Percentiles rank a stretch among this genome's conserved stretches.
Conservation (phyloP, 2,329 filamentous ascomycete genomes). For the Didymella exigua region DNA sequence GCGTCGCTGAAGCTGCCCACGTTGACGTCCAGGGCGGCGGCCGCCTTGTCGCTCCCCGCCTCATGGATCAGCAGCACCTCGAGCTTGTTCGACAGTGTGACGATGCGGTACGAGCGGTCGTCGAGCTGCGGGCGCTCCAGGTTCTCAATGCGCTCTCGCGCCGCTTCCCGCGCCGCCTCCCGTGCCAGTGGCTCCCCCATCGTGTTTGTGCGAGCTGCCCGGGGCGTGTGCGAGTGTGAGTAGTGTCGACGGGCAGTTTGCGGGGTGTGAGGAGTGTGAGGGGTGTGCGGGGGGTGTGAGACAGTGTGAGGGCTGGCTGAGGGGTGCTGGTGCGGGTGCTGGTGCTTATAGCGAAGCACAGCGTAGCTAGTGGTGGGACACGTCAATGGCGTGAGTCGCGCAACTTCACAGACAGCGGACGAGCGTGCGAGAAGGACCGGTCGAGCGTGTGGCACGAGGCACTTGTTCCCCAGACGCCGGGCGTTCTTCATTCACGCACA, state of each 20-base stretch:
- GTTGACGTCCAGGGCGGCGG: conserved; percentile 91
- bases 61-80: conserved; percentile 94
- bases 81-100: conserved; percentile 82
- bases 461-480: conserved; percentile 31
- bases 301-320: conserved; percentile 16
- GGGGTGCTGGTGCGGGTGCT: conserved; percentile 24
- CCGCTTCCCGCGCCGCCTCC: conserved; percentile 22
- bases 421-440: conserved; percentile 13
- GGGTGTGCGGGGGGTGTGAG: conserved; percentile 1
- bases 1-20: conserved; percentile 95
- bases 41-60: conserved; percentile 93
- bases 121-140: conserved; percentile 86
- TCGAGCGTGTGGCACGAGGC: conserved; percentile 24
- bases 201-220: conserved; percentile 8
- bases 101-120: conserved; percentile 84
- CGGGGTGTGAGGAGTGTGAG: too few relatives aligned
- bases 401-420: conserved; percentile 18
- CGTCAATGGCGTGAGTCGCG: conserved; percentile 21
- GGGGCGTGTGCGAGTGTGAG: background rate
- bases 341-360: conserved; percentile 26
- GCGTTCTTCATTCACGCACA: conserved; percentile 22
- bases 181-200: conserved; percentile 41
- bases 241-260: conserved; percentile 19
- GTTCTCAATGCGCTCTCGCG: conserved; percentile 57
- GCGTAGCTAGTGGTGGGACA: conserved; percentile 29